Conservation (phyloP, 2,329 filamentous ascomycete species). For the Fusarium compactum region DNA sequence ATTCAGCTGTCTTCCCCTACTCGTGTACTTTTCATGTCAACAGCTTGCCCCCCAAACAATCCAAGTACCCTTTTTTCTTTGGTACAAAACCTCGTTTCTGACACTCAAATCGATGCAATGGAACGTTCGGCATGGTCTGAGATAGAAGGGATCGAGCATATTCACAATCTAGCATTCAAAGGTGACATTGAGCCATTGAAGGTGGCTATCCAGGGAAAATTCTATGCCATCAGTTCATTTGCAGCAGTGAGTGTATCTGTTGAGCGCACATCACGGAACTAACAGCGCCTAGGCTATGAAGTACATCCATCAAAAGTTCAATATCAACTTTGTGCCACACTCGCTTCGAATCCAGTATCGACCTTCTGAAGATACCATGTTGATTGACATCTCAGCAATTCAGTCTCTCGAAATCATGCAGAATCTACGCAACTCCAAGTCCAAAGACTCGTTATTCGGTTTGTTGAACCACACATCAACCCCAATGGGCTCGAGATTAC, state of each 20-base stretch:
- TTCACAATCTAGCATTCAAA: slow-evolving; percentile 81
- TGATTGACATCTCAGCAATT: slow-evolving; percentile 92
- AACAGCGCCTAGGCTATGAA: slow-evolving; percentile 73
- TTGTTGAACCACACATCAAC: slow-evolving; percentile 87
- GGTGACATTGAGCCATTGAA: slow-evolving; percentile 86
- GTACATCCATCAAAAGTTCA: slow-evolving; percentile 79
- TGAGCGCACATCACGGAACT: not conserved
- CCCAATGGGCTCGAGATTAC: slow-evolving; percentile 86
- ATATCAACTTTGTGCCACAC: slow-evolving; percentile 77
- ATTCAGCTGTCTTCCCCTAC: slow-evolving; percentile 83
- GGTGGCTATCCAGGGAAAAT: slow-evolving; percentile 83
- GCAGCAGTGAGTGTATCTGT: slow-evolving; percentile 73
- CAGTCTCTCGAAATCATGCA: slow-evolving; percentile 90
- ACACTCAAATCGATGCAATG: slow-evolving; percentile 59
- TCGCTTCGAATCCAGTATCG: slow-evolving; percentile 89
- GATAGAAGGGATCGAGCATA: slow-evolving; percentile 78
- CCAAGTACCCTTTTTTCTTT: slow-evolving; percentile 81
- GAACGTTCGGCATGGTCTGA: slow-evolving; percentile 90
- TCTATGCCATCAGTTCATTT: slow-evolving; percentile 86
- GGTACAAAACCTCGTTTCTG: slow-evolving; percentile 69
- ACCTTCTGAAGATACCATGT: slow-evolving; percentile 91
- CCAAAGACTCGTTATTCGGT: slow-evolving; percentile 85
- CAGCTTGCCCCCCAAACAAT: slow-evolving; percentile 71
- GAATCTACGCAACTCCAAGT: slow-evolving; percentile 82
- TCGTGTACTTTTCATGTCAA: slow-evolving; percentile 81